Evolutionary conservation across 208 protist genomes (phyloP), one percentile per base, ranked within the genome.

Genomic region (Leishmania gerbilli): DNA sequence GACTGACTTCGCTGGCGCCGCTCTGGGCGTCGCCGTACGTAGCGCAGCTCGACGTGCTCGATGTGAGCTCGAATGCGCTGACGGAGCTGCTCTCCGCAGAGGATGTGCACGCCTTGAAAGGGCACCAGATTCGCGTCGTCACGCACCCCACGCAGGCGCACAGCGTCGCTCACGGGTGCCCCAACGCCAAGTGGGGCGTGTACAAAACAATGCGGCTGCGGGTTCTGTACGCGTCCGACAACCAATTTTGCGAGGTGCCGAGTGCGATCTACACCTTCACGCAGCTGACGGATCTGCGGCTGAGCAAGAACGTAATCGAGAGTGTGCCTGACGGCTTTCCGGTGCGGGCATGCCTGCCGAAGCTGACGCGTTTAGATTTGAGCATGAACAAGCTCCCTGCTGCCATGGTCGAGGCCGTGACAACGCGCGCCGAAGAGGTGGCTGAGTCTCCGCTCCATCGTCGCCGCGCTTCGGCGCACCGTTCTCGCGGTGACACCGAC

Each of bases 11-110:
- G 24, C 77, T 96, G 47, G 65, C 83, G 6, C 84, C 90, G 40
- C 84, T 96, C 21, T 96, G 90, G 85, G 77, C 77, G 15, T 80
- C 85, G 53, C 79, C 77, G 42, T 77, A 81, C 75, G 68, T 84
- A 15, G 81, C 82, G 51, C 60, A 85, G 37, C 76, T 96, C 9
- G 88, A 92, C 37, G 86, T 94, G 71, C 87, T 96, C 2, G 92
- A 96, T 69, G 90, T 94, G 15, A 90, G 86, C 71, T 84, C 86
- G 2, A 96, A 96, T 83, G 37, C 15, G 4, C 81, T 95, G 47
- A 78, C 80, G 19, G 62, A 78, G 64, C 65, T 93, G 21, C 69
- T 90, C 21, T 79, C 89, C 15, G 34, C 34, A 13, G 80, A 83
- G 15, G 86, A 87, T 37, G 75, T 86, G n/a, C 64, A 55, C 21